These are phyloP conservation scores for Brassica balearica DNA, from an alignment of 441 rosid genomes.

Conservation along the genomic window DNA sequence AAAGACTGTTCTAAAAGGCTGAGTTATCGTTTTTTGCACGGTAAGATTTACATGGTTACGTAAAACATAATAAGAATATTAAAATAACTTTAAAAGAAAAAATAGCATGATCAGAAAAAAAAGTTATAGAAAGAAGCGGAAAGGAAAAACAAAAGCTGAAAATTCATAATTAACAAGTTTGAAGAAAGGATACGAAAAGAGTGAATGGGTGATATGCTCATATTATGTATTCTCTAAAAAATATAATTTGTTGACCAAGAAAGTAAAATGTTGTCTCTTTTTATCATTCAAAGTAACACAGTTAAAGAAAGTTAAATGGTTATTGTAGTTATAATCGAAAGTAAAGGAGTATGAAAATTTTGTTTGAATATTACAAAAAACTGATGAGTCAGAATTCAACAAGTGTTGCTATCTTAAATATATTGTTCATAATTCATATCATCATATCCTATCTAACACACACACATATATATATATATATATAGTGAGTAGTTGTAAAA, in stretches of 20 bases:
- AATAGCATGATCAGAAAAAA: slow-evolving; percentile 6
- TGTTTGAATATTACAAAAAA: background rate
- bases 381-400: background rate
- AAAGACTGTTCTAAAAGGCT: slow-evolving; percentile 22
- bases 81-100: slow-evolving; percentile 10
- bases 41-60: slow-evolving; percentile 11
- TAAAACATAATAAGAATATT: background rate
- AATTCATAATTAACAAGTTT: slow-evolving; percentile 7
- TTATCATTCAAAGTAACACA: background rate
- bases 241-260: slow-evolving; percentile 14
- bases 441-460: background rate
- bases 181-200: slow-evolving; percentile 18
- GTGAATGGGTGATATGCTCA: background rate
- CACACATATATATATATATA: background rate
- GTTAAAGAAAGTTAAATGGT: background rate
- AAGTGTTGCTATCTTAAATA: background rate
- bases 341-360: background rate
- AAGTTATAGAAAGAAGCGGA: background rate
- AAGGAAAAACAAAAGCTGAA: slow-evolving; percentile 16
- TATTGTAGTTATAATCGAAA: background rate
- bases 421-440: background rate
- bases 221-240: background rate
- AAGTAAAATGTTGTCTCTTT: slow-evolving; percentile 16
- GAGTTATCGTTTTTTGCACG: slow-evolving; percentile 6
- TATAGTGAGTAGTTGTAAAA: background rate